These are phyloP conservation scores for Paecilomyces sp. DNA, from an alignment of 2,329 filamentous ascomycete species.

Conservation along the genomic window DNA sequence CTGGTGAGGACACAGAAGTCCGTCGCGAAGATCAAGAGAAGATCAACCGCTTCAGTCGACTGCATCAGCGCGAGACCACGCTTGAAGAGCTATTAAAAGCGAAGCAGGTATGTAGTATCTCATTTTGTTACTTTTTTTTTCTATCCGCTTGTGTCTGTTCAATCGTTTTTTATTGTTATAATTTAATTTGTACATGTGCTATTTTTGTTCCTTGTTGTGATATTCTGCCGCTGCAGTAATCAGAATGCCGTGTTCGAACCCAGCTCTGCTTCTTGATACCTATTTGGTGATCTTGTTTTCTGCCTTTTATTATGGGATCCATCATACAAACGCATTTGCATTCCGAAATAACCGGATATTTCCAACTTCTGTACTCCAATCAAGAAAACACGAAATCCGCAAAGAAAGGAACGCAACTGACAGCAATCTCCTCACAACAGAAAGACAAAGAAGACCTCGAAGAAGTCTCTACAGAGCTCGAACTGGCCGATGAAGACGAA, in stretches of 20 bases:
- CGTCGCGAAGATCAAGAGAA: conserved; percentile 96
- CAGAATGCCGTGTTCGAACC: background rate
- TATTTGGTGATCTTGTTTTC: background rate
- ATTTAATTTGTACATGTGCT: background rate
- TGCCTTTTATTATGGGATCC: background rate
- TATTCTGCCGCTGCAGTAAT: background rate
- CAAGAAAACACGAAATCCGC: background rate
- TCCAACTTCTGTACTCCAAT: background rate
- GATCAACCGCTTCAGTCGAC: conserved; percentile 93
- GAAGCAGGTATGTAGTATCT: conserved; percentile 62
- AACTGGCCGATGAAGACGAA: conserved; percentile 92
- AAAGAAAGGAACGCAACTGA: conserved; percentile 11
- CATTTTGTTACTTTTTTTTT: background rate
- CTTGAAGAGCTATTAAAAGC: conserved; percentile 73
- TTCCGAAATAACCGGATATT: no score
- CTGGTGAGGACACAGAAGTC: conserved; percentile 80
- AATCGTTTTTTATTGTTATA: conserved; percentile 1
- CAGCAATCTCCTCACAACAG: conserved; percentile 40
- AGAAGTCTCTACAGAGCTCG: conserved; percentile 82
- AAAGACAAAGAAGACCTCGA: conserved; percentile 98
- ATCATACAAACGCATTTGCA: background rate
- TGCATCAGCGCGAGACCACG: conserved; percentile 76
- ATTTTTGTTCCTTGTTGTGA: background rate
- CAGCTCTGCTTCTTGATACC: background rate
- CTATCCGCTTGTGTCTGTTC: background rate